Evolutionary conservation across 768 basidiomycete species (phyloP).

Genomic region (Coprinellus micaceus): DNA sequence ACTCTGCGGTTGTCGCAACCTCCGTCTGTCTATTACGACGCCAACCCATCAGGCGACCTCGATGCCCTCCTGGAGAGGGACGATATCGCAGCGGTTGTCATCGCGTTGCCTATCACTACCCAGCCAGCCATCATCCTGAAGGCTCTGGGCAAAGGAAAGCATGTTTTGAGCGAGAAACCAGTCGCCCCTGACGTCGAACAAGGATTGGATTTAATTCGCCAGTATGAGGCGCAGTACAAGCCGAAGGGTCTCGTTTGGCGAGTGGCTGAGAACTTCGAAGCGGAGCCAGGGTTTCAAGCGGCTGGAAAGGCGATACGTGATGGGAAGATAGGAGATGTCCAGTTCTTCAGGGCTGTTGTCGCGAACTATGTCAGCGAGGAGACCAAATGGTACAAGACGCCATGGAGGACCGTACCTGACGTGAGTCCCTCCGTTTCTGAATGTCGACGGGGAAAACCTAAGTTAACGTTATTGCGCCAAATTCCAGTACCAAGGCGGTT

Average conservation of each 20-base stretch:
- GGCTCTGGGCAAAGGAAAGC: conserved; percentile 72
- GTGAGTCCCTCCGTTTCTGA: conserved; percentile 37
- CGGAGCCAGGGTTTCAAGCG: conserved; percentile 53
- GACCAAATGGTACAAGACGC: conserved; percentile 75
- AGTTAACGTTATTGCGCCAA: conserved; percentile 7
- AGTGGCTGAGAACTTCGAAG: conserved; percentile 76
- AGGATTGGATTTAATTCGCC: conserved; percentile 61
- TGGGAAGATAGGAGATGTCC: conserved; percentile 70
- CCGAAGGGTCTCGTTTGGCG: conserved; percentile 72
- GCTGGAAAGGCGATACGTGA: conserved; percentile 47
- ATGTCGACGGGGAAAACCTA: conserved; percentile 3
- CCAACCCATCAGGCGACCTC: conserved; percentile 35
- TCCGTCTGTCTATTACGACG: conserved; percentile 58
- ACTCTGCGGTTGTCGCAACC: conserved; percentile 36
- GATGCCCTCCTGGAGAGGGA: conserved; percentile 61
- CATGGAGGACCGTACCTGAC: conserved; percentile 81
- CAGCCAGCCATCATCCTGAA: conserved; percentile 68
- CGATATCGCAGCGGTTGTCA: conserved; percentile 70
- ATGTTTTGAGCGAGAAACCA: conserved; percentile 88
- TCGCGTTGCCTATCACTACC: conserved; percentile 71
- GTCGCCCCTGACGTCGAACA: conserved; percentile 65
- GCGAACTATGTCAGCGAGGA: conserved; percentile 55
- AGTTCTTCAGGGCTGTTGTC: conserved; percentile 57
- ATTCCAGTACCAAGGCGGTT: conserved; percentile 74
- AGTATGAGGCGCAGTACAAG: conserved; percentile 63